phyloP scores from a whole-genome alignment of 495 filamentous ascomycete genomes.

The Penicillium coprophilum region DNA sequence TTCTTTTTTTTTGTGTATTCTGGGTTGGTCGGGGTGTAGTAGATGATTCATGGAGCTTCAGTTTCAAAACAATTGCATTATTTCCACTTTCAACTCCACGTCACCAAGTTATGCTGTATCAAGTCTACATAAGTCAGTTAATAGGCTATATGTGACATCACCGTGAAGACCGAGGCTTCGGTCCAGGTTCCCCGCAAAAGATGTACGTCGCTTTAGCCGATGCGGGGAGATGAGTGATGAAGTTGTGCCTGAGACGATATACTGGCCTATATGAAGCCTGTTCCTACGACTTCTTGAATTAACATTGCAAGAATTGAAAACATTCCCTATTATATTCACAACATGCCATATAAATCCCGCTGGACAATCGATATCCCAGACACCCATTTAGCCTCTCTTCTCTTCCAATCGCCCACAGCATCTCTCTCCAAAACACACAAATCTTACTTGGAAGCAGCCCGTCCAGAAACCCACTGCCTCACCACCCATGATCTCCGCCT shows the following conservation, averaged over 20 bases:
- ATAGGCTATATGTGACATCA: neutral
- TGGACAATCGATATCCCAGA: conserved; percentile 50
- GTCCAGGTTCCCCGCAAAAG: conserved; percentile 21
- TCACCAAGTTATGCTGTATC: too few relatives aligned
- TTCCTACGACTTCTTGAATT: neutral
- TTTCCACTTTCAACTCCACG: neutral
- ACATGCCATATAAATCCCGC: conserved; percentile 55
- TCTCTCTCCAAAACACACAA: conserved; percentile 43
- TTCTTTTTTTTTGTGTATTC: conserved; percentile 9
- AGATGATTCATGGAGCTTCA: conserved; percentile 13
- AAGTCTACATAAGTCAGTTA: too few relatives aligned
- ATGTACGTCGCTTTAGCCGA: conserved; percentile 20
- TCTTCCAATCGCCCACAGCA: conserved; percentile 49
- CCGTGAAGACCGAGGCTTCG: conserved; percentile 3
- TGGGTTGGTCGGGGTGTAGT: conserved; percentile 24
- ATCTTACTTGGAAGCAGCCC: conserved; percentile 54
- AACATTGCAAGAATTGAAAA: too few relatives aligned
- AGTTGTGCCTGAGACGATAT: neutral
- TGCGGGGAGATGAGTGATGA: conserved; percentile 23
- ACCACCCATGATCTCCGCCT: conserved; percentile 60
- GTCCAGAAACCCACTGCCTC: conserved; percentile 56
- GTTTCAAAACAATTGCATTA: conserved; percentile 9
- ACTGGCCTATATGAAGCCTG: neutral
- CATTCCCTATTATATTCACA: conserved; percentile 11
- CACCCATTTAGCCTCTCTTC: conserved; percentile 48